Conservation (phyloP, 352 stramenopile genomes). For the Pythium aristosporum region DNA sequence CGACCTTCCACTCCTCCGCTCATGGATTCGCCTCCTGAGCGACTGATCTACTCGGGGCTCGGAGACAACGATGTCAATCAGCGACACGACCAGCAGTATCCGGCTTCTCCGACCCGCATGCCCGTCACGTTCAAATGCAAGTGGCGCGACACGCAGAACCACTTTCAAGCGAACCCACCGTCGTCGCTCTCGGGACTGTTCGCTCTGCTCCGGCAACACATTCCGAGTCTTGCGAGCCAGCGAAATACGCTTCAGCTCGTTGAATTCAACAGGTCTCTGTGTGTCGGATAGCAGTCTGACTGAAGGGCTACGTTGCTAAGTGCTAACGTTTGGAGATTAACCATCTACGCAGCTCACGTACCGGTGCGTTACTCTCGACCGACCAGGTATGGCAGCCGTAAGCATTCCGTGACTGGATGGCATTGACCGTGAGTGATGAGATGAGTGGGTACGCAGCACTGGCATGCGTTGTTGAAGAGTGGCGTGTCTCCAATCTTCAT, state of each 20-base stretch:
- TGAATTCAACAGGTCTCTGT: conserved; percentile 27
- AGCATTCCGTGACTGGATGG: background rate
- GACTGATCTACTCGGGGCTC: background rate
- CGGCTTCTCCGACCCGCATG: conserved; percentile 5
- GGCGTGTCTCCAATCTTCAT: conserved; percentile 20
- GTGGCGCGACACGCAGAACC: conserved; percentile 42
- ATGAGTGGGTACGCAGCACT: conserved; percentile 6
- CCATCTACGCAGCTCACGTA: conserved; percentile 1
- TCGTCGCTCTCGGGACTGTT: conserved; percentile 33
- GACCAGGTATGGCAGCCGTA: conserved; percentile 4
- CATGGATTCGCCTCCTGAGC: conserved; percentile 15
- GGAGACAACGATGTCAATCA: conserved; percentile 1
- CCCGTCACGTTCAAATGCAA: conserved; percentile 68
- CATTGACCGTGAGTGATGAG: background rate
- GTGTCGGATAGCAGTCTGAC: background rate
- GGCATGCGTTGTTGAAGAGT: conserved; percentile 15
- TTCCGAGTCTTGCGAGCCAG: conserved; percentile 30
- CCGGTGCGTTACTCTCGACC: conserved; percentile 3
- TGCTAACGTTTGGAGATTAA: conserved; percentile 5
- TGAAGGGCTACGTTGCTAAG: background rate
- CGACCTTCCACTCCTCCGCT: conserved; percentile 24
- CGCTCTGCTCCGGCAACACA: conserved; percentile 37
- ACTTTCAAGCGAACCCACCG: conserved; percentile 40
- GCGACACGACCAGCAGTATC: conserved; percentile 1
- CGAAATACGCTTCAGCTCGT: conserved; percentile 3